Evolutionary conservation across 345 rosid genomes (phyloP).

Genomic region (Salix caprea): DNA sequence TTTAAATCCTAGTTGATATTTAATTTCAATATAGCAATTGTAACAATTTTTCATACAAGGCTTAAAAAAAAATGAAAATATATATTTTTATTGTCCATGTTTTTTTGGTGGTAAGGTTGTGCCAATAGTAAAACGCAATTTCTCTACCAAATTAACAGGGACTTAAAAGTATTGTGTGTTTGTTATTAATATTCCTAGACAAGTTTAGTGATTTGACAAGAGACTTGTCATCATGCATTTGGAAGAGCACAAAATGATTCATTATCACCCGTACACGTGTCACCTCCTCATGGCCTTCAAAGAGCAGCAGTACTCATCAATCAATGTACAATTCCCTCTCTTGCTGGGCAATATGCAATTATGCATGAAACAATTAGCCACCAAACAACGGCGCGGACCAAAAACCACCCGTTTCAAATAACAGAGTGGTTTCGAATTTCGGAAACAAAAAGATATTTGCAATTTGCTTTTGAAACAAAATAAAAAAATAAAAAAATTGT

Average conservation of each 20-base stretch:
- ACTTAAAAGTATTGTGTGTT: too few species aligned
- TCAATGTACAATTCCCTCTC: neutral
- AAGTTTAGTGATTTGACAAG: constrained; percentile 23
- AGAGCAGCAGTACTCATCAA: neutral
- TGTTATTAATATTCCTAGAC: neutral
- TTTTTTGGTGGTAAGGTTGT: too few species aligned
- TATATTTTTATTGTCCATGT: too few species aligned
- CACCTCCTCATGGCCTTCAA: neutral
- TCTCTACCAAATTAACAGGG: too few species aligned
- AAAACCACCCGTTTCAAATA: constrained; percentile 15
- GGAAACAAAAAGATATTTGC: neutral
- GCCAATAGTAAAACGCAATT: too few species aligned
- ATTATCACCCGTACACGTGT: constrained; percentile 20
- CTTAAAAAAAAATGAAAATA: too few species aligned
- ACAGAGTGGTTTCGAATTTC: constrained; percentile 22
- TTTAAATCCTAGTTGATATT: too few species aligned
- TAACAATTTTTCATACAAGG: too few species aligned
- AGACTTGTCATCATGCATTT: constrained; percentile 28
- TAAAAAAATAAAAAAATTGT: neutral
- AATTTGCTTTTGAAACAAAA: too few species aligned
- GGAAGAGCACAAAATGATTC: constrained; percentile 22
- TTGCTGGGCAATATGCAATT: neutral
- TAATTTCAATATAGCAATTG: too few species aligned
- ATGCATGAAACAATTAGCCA: neutral
- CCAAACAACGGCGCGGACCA: constrained; percentile 33